Base-by-base conservation (phyloP, 306 rosid species). In the Cyclanthera cordifolia region DNA sequence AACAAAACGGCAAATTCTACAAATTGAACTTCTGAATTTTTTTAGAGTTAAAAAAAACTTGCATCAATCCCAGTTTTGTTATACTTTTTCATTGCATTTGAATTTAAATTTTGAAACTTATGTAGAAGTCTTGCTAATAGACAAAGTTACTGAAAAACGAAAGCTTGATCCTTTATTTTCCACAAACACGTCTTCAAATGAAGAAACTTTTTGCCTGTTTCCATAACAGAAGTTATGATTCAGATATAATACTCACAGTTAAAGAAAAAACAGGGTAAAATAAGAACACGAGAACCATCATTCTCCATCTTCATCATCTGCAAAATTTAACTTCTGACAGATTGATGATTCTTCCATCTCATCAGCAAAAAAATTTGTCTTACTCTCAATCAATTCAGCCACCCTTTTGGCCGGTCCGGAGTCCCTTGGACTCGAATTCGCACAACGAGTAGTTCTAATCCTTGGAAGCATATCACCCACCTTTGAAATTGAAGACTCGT, bases 321-420 rank as follows among this genome's bases (percentile, higher is more conserved):
- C 51, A 80, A 87, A 92, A 71, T 68, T 68, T 76, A 92, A 77
- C 45, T 79, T 82, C 64, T 82, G 93, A 73, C 95, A 85, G 68
- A 84, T 76, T 21, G 73, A 77, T 24, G 61, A 34, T 34, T 75
- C 43, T 34, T 75, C 80, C 11, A 2, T 82, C 20, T 72, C 82
- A 19, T 77, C 74, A 39, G 23, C 74, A 34, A 53, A 70, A 41
- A 89, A 87, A 54, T 53, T 83, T 6, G 89, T 70, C 45, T 51
- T 82, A 51, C 79, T 83, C 13, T 87, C 91, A 15, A 47, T 66
- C 81, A 93, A 76, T 21, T 85, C 86, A 5, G 91, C 79, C 68
- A 83, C 91, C 70, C 88, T 82, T 50, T 93, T 89, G 0, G 91
- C 96, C 21, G 93, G 88, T 17, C 98, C 98, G 0, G 96, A 93